Evolutionary conservation across 257 asterid species (phyloP), one percentile per base, ranked within the genome.

Genomic region (Solanum ossicruentum): DNA sequence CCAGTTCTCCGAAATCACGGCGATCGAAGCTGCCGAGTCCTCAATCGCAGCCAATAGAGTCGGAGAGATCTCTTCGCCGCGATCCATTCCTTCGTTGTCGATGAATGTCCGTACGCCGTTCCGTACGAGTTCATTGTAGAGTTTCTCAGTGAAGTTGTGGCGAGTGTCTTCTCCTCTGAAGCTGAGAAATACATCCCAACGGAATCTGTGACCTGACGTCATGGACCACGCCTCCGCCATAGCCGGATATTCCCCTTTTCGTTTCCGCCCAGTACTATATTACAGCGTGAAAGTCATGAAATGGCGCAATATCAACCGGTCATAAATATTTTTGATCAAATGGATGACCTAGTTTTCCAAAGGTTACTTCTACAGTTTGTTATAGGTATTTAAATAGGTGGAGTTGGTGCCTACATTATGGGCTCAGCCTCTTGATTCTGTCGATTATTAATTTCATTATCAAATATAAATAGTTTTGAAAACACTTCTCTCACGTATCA

Each of bases 131-230:
- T 85, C 85, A 8, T 75, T n/a, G 88, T 88, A 67, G 67, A 88
- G 91, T 26, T 49, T 66, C 45, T 51, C 32, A 1, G 85, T 86
- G 86, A 88, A 88, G 43, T 26, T 47, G 7, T 84, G 23, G 1
- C 91, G 86, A 6, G 86, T 86, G 82, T 86, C 89, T 77, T 86
- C 86, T 32, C 90, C 90, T 28, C 89, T 41, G 84, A 88, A 88
- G 52, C 85, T 88, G 10, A 88, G 77, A 39, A 88, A 88, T 81
- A 88, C 84, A 85, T 88, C 91, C 89, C 89, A 88, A 28, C 23
- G 65, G 63, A 81, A 83, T 21, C 91, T 78, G 28, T 47, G 81
- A 1, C 73, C 77, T 61, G 84, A 82, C 28, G 84, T 49, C 17
- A 82, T 12, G 17, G 61, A 82, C 77, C 77, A 43, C 7, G 15